phyloP scores from a whole-genome alignment of 768 basidiomycete species.

The Lactarius vividus region DNA sequence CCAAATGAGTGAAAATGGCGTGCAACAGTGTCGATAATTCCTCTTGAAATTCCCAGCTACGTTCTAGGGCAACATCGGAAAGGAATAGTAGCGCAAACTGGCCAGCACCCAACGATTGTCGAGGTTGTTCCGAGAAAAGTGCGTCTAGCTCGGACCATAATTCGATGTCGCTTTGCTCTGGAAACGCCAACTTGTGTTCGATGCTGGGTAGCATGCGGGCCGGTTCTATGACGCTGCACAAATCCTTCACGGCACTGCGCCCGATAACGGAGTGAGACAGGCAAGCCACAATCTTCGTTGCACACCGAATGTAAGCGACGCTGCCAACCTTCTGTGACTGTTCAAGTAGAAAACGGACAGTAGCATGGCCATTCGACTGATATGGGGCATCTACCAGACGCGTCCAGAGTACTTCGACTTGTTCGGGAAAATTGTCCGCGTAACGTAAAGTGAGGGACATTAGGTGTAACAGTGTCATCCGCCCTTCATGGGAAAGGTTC shows the following conservation, averaged over 20 bases:
- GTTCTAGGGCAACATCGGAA: conserved; percentile 69
- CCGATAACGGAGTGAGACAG: conserved; percentile 77
- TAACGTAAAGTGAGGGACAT: conserved; percentile 81
- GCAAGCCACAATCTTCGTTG: conserved; percentile 78
- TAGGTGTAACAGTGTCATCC: conserved; percentile 71
- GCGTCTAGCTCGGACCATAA: conserved; percentile 79
- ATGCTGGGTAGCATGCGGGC: conserved; percentile 76
- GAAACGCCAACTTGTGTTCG: conserved; percentile 64
- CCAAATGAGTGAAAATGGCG: conserved; percentile 76
- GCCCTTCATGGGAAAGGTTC: conserved; percentile 55
- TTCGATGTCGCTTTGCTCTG: conserved; percentile 64
- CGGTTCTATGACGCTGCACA: conserved; percentile 84
- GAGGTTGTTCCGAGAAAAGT: conserved; percentile 68
- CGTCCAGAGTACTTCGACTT: conserved; percentile 76
- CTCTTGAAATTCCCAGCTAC: conserved; percentile 69
- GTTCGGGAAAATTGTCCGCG: conserved; percentile 70
- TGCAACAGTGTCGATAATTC: conserved; percentile 77
- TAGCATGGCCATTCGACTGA: conserved; percentile 71
- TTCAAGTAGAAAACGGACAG: conserved; percentile 80
- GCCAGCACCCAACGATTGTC: conserved; percentile 70
- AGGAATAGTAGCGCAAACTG: conserved; percentile 89
- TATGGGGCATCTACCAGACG: conserved; percentile 71
- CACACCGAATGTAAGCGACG: conserved; percentile 71
- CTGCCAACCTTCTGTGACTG: conserved; percentile 85
- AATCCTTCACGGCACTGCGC: conserved; percentile 70